Evolutionary conservation across 805 yeast species (phyloP), one percentile per base, ranked within the genome.

Genomic region (Cyberlindnera americana): DNA sequence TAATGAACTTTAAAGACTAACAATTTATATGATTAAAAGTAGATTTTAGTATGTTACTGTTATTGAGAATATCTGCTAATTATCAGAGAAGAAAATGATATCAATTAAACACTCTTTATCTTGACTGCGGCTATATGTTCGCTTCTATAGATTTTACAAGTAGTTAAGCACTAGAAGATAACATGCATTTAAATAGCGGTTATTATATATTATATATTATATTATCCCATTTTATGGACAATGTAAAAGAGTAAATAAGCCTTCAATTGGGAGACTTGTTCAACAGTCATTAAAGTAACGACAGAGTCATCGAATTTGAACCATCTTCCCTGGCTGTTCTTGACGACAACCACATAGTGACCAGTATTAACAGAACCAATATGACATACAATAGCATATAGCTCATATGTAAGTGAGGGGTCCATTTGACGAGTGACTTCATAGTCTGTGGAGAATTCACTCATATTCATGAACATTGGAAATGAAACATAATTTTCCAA

Each of bases 331-430:
- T 76, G 73, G n/a, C 75, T 67, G 39, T 70, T 75, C 57, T 90
- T 91, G 45, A 86, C 75, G 53, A 81, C 72, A 14, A 93, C 82
- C 12, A 90, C 74, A 59, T 93, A 93, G 61, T 93, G 99, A 10
- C 99, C 99, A 2, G 97, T 93, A 58, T 88, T 88, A 6, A 91
- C 93, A 15, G 91, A 81, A 1, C 99, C 99, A 24, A 79, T 80
- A 60, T 93, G 99, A 52, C 88, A 79, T 9, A 93, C 83, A 23
- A 90, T 77, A 2, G 91, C 96, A 62, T 81, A 88, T 29, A 93
- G 70, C 61, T 91, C 96, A 61, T 84, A 91, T 2, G 78, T 62
- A n/a, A 75, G 56, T 38, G 69, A 62, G 22, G 70, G 65, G 22
- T 53, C 49, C 16, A 41, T 35, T 43, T 49, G 25, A 38, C 48